phyloP scores from a whole-genome alignment of 2,329 filamentous ascomycete genomes.

The Myotisia sp. region DNA sequence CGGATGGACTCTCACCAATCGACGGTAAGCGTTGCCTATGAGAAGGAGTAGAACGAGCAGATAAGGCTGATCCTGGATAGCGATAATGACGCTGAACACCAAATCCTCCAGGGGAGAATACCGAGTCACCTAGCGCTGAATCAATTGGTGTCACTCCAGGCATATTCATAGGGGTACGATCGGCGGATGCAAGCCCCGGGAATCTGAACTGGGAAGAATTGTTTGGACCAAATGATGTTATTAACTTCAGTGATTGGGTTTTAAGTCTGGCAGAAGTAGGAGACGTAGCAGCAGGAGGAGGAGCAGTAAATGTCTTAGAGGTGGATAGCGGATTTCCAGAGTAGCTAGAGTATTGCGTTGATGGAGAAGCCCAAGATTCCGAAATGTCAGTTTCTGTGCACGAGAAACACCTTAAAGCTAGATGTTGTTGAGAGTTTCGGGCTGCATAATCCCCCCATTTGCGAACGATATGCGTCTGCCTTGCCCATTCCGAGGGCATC shows the following conservation, averaged over 20 bases:
- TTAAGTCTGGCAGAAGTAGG: slow-evolving; percentile 51
- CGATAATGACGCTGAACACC: slow-evolving; percentile 46
- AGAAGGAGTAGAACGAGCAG: slow-evolving; percentile 48
- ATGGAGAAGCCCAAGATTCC: slow-evolving; percentile 78
- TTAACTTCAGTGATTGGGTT: slow-evolving; percentile 72
- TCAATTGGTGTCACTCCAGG: slow-evolving; percentile 81
- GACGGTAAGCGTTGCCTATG: slow-evolving; percentile 57
- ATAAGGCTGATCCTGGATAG: slow-evolving; percentile 54
- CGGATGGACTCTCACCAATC: slow-evolving; percentile 54
- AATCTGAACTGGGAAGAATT: slow-evolving; percentile 46
- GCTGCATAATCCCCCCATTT: slow-evolving; percentile 94
- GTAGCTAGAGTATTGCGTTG: slow-evolving; percentile 49
- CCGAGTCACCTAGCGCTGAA: slow-evolving; percentile 48
- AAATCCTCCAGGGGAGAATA: slow-evolving; percentile 52
- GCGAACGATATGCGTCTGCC: slow-evolving; percentile 71
- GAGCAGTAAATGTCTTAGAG: slow-evolving; percentile 38
- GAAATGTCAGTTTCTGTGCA: slow-evolving; percentile 75
- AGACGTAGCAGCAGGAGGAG: slow-evolving; percentile 43
- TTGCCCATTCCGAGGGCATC: slow-evolving; percentile 76
- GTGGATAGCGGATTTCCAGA: slow-evolving; percentile 32
- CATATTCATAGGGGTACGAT: slow-evolving; percentile 57
- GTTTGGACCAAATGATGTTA: slow-evolving; percentile 62
- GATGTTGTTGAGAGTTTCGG: slow-evolving; percentile 69
- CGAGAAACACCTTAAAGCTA: slow-evolving; percentile 85
- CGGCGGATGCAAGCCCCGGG: slow-evolving; percentile 40